These are phyloP conservation scores for Simplicillium sp. DNA, from an alignment of 2,329 filamentous ascomycete genomes.

Conservation along the genomic window DNA sequence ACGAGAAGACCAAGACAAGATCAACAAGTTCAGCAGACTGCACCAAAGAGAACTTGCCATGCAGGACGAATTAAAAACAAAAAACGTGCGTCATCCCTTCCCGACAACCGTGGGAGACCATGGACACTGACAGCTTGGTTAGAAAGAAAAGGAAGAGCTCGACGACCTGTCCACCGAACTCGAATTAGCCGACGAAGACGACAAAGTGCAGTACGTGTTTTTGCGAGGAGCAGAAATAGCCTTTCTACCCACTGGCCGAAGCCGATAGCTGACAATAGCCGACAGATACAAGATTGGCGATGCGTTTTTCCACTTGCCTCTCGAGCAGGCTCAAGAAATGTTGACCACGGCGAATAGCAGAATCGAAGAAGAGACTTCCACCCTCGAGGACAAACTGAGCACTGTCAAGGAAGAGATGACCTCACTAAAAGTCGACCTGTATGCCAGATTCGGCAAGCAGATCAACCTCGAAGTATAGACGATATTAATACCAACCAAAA, in stretches of 20 bases:
- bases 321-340: conserved; percentile 80
- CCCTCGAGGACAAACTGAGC: conserved; percentile 67
- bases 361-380: conserved; percentile 67
- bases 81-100: conserved; percentile 54
- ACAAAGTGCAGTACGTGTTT: conserved; percentile 69
- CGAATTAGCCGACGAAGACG: conserved; percentile 91
- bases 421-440: conserved; percentile 81
- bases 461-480: conserved; percentile 71
- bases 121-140: conserved; percentile 13
- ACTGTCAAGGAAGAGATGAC: conserved; percentile 78
- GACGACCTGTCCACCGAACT: conserved; percentile 87
- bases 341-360: conserved; percentile 60
- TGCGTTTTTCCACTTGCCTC: conserved; percentile 79
- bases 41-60: conserved; percentile 76
- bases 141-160: conserved; percentile 98
- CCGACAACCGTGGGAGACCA: neutral
- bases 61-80: conserved; percentile 71
- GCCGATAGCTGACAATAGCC: conserved; percentile 6
- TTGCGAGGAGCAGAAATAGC: neutral
- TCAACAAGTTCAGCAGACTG: conserved; percentile 92
- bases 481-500: conserved; percentile 3
- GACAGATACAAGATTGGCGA: conserved; percentile 91
- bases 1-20: conserved; percentile 95
- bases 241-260: neutral
- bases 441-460: conserved; percentile 88